phyloP scores from a whole-genome alignment of 1,284 basidiomycete genomes.

The Heterobasidion parviporum region DNA sequence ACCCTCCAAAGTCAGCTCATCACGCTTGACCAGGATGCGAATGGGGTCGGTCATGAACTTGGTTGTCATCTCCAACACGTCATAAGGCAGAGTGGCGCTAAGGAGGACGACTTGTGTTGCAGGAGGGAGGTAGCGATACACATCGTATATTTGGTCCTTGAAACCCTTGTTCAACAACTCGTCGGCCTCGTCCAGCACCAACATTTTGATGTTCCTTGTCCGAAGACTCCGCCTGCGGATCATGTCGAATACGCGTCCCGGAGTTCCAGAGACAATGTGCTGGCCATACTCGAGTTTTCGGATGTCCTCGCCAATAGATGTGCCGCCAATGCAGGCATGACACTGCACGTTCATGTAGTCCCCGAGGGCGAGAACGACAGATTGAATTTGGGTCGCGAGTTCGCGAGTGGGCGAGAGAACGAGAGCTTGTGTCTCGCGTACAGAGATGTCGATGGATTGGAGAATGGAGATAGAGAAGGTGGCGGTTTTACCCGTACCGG shows the following conservation, averaged over 20 bases:
- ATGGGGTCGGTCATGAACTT: conserved; percentile 99
- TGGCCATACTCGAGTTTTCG: conserved; percentile 97
- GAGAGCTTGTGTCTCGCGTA: conserved; percentile 95
- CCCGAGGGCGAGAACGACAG: conserved; percentile 93
- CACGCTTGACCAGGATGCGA: conserved; percentile 98
- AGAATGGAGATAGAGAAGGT: conserved; percentile 95
- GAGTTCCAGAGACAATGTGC: conserved; percentile 96
- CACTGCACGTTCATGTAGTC: conserved; percentile 99
- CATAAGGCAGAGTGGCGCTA: conserved; percentile 93
- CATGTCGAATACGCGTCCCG: conserved; percentile 99
- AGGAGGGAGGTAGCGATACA: conserved; percentile 96
- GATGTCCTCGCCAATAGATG: conserved; percentile 97
- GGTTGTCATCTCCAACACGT: conserved; percentile 99
- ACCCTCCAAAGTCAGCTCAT: conserved; percentile 97
- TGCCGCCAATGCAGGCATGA: conserved; percentile 98
- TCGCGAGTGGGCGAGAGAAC: conserved; percentile 94
- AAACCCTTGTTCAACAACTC: conserved; percentile 97
- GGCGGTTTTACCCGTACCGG: conserved; percentile 99
- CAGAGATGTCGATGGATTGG: conserved; percentile 92
- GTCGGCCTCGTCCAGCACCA: conserved; percentile 97
- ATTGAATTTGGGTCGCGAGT: conserved; percentile 96
- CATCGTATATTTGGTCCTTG: conserved; percentile 99
- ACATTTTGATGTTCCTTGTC: conserved; percentile 99
- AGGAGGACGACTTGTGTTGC: conserved; percentile 97
- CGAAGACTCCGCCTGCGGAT: conserved; percentile 91